A percentile compares a stretch with the other conserved stretches of the same genome.
These are phyloP conservation scores for Neonectria magnoliae DNA, from an alignment of 2,329 filamentous ascomycete genomes.

Conservation along the genomic window DNA sequence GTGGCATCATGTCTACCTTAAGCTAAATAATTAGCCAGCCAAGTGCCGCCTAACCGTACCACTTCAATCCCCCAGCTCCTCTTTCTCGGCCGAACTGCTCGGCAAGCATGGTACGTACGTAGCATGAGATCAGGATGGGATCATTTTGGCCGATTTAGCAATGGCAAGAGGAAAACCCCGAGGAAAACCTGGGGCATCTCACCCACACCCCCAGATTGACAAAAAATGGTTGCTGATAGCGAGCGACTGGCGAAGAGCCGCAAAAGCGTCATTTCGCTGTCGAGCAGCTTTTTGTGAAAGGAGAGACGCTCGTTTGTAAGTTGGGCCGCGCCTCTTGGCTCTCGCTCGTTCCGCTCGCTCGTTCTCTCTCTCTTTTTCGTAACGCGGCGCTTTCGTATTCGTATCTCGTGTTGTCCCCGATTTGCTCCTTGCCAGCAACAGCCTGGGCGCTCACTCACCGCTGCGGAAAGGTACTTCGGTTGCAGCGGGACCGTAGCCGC, in stretches of 20 bases:
- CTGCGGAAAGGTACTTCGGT: slow-evolving; percentile 19
- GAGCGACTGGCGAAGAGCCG: background rate
- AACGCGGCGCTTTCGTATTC: slow-evolving; percentile 45
- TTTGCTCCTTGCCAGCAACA: slow-evolving; percentile 26
- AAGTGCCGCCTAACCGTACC: slow-evolving; percentile 8
- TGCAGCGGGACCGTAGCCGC: background rate
- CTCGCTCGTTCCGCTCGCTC: slow-evolving; percentile 10
- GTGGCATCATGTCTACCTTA: slow-evolving; percentile 19
- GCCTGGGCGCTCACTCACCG: slow-evolving; percentile 36
- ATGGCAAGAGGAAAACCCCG: slow-evolving; percentile 5
- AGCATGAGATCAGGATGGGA: slow-evolving; percentile 20
- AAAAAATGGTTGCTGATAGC: slow-evolving; percentile 1
- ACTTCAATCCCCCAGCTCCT: background rate
- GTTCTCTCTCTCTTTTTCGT: slow-evolving; percentile 32
- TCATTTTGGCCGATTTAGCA: slow-evolving; percentile 15
- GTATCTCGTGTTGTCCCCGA: slow-evolving; percentile 34
- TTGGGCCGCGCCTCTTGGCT: slow-evolving; percentile 9
- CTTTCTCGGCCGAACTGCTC: slow-evolving; percentile 10
- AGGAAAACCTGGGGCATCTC: slow-evolving; percentile 11
- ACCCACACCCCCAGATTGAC: slow-evolving; percentile 19
- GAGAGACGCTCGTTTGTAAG: slow-evolving; percentile 4
- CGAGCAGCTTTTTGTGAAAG: background rate
- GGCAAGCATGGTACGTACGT: slow-evolving; percentile 6
- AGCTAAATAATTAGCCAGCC: background rate
- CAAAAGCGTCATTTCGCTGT: background rate